Evolutionary conservation across 768 basidiomycete species (phyloP), one percentile per base, ranked within the genome.

Genomic region (Peribolospora baueri): DNA sequence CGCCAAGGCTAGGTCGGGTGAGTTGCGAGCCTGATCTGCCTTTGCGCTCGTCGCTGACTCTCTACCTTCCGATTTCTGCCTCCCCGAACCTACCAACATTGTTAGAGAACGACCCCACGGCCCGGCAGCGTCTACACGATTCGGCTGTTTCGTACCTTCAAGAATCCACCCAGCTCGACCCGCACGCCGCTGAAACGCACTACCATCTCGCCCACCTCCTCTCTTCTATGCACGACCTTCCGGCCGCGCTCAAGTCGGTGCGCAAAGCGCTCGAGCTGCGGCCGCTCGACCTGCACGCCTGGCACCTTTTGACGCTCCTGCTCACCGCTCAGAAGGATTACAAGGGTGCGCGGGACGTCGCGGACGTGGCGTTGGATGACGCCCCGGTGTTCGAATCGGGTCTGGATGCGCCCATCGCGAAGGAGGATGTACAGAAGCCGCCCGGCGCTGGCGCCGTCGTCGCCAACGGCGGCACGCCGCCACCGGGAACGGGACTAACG

Each of bases 231-330:
- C 78, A 80, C 37, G 74, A 83, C 58, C 68, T 88, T 42, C 71
- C 76, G n/a, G 69, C 72, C 39, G 84, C 88, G 0, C 74, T 82
- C 5, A 67, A 73, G 10, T 70, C 77, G 52, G 82, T 84, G 0
- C 77, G 80, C 5, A 62, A 70, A 3, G 82, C 87, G 1, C 77
- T 91, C 3, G 82, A 88, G 64, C 71, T 73, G 5, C 76, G 80
- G 40, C 70, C 80, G 0, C 43, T 54, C 4, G 68, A 66, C 41
- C 73, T 83, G 37, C 74, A 84, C 46, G 81, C 82, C 53, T 95
- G 88, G 90, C 91, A 95, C 67, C 74, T 95, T 11, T 73, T 95
- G 0, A 86, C 82, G 0, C 69, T 95, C 4, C 66, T 91, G 8
- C 71, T 90, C n/a, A 78, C 79, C 0, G 80, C 82, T 7, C 70